Conservation (phyloP, 108 stramenopile species). For the Skeletonema grethae region DNA sequence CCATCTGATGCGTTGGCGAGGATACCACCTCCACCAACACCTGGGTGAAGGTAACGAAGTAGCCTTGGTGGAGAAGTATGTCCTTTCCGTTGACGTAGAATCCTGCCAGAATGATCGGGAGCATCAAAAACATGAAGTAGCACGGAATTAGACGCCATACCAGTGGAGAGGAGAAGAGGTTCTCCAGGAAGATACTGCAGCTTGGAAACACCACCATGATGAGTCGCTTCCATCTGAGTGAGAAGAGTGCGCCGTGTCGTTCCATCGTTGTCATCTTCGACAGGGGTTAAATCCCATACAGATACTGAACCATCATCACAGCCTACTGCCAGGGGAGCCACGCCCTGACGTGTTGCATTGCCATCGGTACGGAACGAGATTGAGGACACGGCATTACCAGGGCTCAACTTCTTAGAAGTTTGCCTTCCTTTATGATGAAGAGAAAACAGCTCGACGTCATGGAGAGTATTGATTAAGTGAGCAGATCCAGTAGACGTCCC, state of each 20-base stretch:
- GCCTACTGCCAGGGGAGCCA: constrained; percentile 85
- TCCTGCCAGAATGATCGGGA: constrained; percentile 79
- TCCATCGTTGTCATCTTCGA: constrained; percentile 53
- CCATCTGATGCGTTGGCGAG: constrained; percentile 73
- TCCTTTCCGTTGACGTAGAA: constrained; percentile 73
- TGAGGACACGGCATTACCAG: constrained; percentile 57
- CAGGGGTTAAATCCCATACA: constrained; percentile 82
- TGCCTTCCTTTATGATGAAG: constrained; percentile 51
- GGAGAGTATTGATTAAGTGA: constrained; percentile 77
- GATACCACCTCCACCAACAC: constrained; percentile 61
- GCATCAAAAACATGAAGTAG: constrained; percentile 85
- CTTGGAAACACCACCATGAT: constrained; percentile 77
- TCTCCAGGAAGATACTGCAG: constrained; percentile 79
- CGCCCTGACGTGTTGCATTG: constrained; percentile 68
- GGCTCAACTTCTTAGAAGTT: constrained; percentile 12
- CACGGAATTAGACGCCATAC: constrained; percentile 68
- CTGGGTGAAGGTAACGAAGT: constrained; percentile 78
- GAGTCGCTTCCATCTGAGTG: constrained; percentile 63
- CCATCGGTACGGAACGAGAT: constrained; percentile 86
- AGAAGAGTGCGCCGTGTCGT: constrained; percentile 54
- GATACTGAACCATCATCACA: constrained; percentile 75
- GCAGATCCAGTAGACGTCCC: constrained; percentile 70
- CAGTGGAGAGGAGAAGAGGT: constrained; percentile 76
- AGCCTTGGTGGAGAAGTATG: constrained; percentile 71
- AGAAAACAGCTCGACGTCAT: constrained; percentile 71